Conservation (phyloP, 1,139 yeast species). For the Geotrichum klebahnii region DNA sequence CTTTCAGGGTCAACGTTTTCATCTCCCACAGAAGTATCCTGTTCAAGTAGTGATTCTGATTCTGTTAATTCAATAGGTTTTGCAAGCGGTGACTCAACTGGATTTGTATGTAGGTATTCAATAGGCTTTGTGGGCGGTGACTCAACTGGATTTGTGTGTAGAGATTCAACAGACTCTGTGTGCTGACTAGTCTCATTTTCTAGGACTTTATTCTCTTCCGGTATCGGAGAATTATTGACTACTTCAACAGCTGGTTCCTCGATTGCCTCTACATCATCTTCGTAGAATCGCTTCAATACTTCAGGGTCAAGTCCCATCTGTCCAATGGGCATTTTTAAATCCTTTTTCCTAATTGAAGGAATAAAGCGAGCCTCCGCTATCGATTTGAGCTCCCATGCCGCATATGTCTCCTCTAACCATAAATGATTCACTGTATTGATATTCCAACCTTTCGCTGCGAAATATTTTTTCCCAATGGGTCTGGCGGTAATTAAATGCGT, state of each 20-base stretch:
- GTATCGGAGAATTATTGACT: conserved; percentile 24
- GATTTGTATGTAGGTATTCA: neutral
- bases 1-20: neutral
- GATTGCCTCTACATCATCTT: conserved; percentile 19
- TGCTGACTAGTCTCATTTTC: neutral
- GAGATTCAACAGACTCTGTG: conserved; percentile 23
- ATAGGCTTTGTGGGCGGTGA: neutral
- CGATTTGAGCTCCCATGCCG: conserved; percentile 55
- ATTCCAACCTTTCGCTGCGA: conserved; percentile 66
- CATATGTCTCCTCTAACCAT: conserved; percentile 85
- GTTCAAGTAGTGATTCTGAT: too few species aligned
- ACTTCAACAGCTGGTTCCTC: conserved; percentile 25
- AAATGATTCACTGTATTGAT: conserved; percentile 63
- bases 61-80: too few species aligned
- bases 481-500: conserved; percentile 70
- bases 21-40: too few species aligned
- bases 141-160: too few species aligned
- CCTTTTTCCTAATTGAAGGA: conserved; percentile 43
- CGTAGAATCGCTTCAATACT: conserved; percentile 46
- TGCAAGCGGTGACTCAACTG: too few species aligned
- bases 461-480: conserved; percentile 67
- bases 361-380: conserved; percentile 46
- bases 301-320: conserved; percentile 46
- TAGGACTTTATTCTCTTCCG: conserved; percentile 26
- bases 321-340: conserved; percentile 50